Conservation (phyloP, 2,329 filamentous ascomycete genomes). For the Trichoderma endophyticum region DNA sequence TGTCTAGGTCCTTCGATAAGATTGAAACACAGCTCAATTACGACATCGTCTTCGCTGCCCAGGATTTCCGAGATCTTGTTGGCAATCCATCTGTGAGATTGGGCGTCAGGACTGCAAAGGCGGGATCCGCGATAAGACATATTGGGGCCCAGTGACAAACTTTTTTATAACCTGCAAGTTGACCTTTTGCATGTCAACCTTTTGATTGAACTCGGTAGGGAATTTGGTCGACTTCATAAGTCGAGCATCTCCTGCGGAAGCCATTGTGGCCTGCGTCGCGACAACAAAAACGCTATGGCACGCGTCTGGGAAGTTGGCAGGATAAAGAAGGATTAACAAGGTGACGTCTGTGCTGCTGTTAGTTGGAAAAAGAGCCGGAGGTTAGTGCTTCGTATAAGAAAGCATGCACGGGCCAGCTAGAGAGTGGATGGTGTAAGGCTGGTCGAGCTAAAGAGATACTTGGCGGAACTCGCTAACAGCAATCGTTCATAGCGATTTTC, state of each 20-base stretch:
- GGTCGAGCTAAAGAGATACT: neutral
- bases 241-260: constrained; percentile 82
- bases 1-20: constrained; percentile 70
- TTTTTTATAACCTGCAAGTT: constrained; percentile 98
- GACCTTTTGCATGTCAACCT: constrained; percentile 96
- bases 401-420: neutral
- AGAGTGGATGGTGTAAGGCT: neutral
- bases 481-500: neutral
- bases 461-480: neutral
- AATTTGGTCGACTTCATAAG: constrained; percentile 90
- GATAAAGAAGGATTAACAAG: constrained; percentile 21
- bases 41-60: constrained; percentile 91
- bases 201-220: constrained; percentile 86
- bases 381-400: neutral
- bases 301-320: constrained; percentile 22
- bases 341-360: constrained; percentile 30
- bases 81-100: constrained; percentile 76
- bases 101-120: constrained; percentile 17
- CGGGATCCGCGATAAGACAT: neutral
- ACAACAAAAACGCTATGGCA: neutral
- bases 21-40: constrained; percentile 78
- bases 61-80: constrained; percentile 82
- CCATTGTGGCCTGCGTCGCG: constrained; percentile 53
- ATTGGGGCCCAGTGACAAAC: constrained; percentile 45
- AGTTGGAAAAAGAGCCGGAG: constrained; percentile 8